Percentiles rank a stretch among this genome's conserved stretches.
phyloP scores from a whole-genome alignment of 306 rosid genomes.

The Ormosia semicastrata region DNA sequence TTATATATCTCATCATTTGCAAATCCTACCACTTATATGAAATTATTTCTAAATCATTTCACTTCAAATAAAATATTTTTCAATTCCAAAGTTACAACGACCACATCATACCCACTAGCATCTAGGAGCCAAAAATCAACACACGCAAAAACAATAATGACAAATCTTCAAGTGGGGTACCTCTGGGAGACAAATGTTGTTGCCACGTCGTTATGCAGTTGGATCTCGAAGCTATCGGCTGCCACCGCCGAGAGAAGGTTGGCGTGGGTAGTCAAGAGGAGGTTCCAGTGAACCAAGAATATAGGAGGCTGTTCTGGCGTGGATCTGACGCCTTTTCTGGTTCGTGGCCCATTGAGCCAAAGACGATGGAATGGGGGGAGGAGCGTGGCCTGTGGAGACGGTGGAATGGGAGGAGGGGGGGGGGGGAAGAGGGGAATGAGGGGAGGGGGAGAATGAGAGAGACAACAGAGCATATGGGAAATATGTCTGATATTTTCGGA shows the following conservation, averaged over 20 bases:
- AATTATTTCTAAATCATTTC: not conserved
- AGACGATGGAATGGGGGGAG: no score
- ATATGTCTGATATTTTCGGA: no score
- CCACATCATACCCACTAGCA: not conserved
- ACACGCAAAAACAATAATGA: no score
- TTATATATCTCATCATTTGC: not conserved
- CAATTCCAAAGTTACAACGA: not conserved
- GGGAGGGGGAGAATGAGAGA: no score
- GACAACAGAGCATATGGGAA: no score
- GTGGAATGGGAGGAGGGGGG: no score
- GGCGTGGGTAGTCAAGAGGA: constrained; percentile 83
- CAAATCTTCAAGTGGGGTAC: constrained; percentile 19
- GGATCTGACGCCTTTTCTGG: no score
- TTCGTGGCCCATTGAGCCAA: no score
- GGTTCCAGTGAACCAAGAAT: constrained; percentile 81
- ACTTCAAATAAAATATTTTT: not conserved
- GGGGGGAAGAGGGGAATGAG: no score
- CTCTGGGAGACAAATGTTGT: constrained; percentile 72
- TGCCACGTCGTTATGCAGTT: constrained; percentile 67
- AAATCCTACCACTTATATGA: not conserved
- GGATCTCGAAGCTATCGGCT: constrained; percentile 81
- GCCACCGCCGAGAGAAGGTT: constrained; percentile 76
- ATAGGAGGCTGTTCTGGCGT: no score
- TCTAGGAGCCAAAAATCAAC: no score
- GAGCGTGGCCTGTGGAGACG: no score